Evolutionary conservation across 2,329 filamentous ascomycete species (phyloP), one percentile per base, ranked within the genome.

Genomic region (Neonectria magnoliae): DNA sequence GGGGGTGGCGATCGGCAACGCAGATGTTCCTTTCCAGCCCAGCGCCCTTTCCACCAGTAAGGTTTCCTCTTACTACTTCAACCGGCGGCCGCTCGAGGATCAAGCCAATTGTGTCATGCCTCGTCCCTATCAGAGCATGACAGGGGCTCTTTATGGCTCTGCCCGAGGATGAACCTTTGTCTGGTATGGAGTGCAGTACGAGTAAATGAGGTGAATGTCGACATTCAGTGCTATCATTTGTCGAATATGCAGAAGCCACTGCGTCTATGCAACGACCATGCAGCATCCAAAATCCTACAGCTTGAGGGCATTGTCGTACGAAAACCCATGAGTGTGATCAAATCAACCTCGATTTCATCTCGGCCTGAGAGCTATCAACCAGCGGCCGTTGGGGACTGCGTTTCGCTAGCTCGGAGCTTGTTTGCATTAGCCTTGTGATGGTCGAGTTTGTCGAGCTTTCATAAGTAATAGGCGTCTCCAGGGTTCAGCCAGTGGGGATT

Each of bases 21-120:
- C 25, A 36, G 41, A 36, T 55, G 54, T 50, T 44, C 51, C 44
- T 27, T 59, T 59, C 25, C 31, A 13, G 44, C 11, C 50, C 25
- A 18, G 10, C 16, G 7, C 31, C 10, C 16, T 42, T 54, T 59
- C 61, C 61, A 64, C 61, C 61, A 64, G 61, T 64, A 18, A 54
- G 42, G 22, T 44, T 41, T 33, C 31, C 42, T 42, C 48, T 42
- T 41, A 51, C 36, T 18, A 50, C 44, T 53, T 64, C 61, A 59
- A 51, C 55, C 48, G 55, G 61, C 61, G 56, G 61, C 61, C 61
- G 56, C 56, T 52, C 31, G 42, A 36, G 22, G 27, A 47, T 56
- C 27, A 45, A 59, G 50, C 58, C 61, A 59, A 14, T 59, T 38
- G 54, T 59, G 61, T 44, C 51, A 59, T 50, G 38, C 55, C 38